Evolutionary conservation across 306 rosid species (phyloP).

Genomic region (Citrullus colocynthis): DNA sequence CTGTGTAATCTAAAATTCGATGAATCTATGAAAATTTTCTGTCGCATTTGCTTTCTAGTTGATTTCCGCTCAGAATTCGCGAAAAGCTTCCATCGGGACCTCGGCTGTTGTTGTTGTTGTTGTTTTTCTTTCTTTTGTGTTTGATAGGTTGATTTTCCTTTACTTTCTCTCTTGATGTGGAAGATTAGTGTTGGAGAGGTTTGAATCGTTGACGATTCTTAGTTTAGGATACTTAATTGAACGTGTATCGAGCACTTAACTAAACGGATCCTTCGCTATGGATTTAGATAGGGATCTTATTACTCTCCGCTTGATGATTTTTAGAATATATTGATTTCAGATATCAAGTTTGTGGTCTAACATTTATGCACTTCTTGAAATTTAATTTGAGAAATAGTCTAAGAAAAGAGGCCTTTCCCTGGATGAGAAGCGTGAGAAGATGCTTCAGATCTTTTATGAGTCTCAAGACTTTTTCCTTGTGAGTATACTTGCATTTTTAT

Average conservation of each 20-base stretch:
- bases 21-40: background rate
- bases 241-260: background rate
- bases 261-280: background rate
- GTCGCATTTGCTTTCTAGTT: background rate
- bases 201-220: background rate
- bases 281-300: background rate
- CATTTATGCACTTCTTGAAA: background rate
- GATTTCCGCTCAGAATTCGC: background rate
- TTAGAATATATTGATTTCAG: background rate
- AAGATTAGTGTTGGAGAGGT: background rate
- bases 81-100: background rate
- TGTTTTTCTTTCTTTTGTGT: background rate
- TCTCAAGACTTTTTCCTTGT: conserved; percentile 88
- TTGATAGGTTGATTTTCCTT: background rate
- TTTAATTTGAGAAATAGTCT: conserved; percentile 37
- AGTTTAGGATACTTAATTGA: background rate
- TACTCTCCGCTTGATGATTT: background rate
- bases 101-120: too few relatives aligned
- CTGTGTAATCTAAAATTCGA: background rate
- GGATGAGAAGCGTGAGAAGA: conserved; percentile 98
- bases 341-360: background rate
- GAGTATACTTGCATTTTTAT: conserved; percentile 5
- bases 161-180: background rate
- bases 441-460: conserved; percentile 86
- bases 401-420: conserved; percentile 92